Base-by-base conservation (phyloP, 2,329 filamentous ascomycete genomes). In the Pseudocercospora macadamiae region DNA sequence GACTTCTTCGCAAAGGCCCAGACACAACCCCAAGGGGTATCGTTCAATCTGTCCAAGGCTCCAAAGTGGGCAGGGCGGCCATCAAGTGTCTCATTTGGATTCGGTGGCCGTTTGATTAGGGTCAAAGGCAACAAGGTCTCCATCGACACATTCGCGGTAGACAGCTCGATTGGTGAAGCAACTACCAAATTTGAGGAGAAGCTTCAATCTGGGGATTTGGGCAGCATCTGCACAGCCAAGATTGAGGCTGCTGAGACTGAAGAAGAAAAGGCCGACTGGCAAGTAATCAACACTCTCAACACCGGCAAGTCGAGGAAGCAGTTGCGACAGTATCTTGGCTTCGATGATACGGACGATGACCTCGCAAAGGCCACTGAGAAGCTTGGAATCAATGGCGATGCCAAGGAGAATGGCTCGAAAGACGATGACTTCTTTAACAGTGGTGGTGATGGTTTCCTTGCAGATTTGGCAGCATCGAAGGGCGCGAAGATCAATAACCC, bases 1-100 rank as follows among this genome's bases (percentile, higher is more conserved):
- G 95, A 97, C 71, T 99, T 99, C 80, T 99, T 99, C 71, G 89
- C 90, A 12, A 93, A 91, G 63, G 93, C 93, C 9, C 93, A 96
- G 74, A 90, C 88, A 5, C 91, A 97, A 70, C 91, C 93, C 2
- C 93, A 97, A 74, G 90, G 88, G 19, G 90, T 90, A 23, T 92
- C 90, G 2, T 99, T 97, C 80, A 91, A 91, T 2, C 80, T 99
- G 44, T 80, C 83, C 49, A 92, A 91, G 71, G 88, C 95, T 1
- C 96, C 95, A 0, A 93, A 88, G 67, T 99, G 95, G 95, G 83
- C 95, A 39, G 88, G 96, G 75, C 84, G 89, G 55, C 93, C 93
- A 1, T 84, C 88, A 39, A 91, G 91, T 68, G 93, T 89, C 14
- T 90, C 92, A 0, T 99, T 99, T 76, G 95, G 92, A 0, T 99